These are phyloP conservation scores for Cenchrus fungigraminus DNA, from an alignment of 176 grass and related monocot genomes.

Conservation along the genomic window DNA sequence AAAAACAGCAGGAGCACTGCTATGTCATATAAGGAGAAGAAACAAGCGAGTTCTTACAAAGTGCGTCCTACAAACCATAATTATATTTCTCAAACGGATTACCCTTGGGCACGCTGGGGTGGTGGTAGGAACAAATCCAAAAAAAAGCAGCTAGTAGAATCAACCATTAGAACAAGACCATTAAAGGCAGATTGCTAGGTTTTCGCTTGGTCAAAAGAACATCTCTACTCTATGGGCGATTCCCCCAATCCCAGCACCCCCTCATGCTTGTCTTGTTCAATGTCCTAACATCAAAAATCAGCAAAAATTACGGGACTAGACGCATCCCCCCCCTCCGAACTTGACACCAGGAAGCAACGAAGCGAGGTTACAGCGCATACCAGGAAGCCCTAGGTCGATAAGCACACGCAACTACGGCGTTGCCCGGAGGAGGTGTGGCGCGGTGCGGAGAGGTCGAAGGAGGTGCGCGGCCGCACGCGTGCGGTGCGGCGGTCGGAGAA, in stretches of 20 bases:
- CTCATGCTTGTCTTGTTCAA: neutral
- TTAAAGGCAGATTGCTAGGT: neutral
- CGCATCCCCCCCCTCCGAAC: neutral
- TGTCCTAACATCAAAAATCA: neutral
- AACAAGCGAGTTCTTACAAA: no score
- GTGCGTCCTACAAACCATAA: neutral
- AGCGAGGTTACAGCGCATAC: neutral
- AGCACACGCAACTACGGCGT: no score
- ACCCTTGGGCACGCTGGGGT: neutral
- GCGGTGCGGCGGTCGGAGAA: neutral
- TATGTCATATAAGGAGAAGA: no score
- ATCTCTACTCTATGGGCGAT: neutral
- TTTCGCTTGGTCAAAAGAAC: neutral
- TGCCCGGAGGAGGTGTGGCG: no score
- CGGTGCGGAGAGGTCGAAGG: neutral
- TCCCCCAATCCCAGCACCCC: neutral
- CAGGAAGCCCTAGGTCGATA: slow-evolving; percentile 34
- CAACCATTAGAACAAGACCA: neutral
- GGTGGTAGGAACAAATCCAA: neutral
- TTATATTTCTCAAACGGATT: neutral
- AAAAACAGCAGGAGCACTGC: no score
- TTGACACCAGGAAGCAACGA: neutral
- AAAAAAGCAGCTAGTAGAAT: neutral
- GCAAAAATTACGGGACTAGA: neutral
- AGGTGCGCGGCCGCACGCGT: neutral